Evolutionary conservation across 2,329 filamentous ascomycete species (phyloP).

Genomic region (Sclerotinia trifoliorum): DNA sequence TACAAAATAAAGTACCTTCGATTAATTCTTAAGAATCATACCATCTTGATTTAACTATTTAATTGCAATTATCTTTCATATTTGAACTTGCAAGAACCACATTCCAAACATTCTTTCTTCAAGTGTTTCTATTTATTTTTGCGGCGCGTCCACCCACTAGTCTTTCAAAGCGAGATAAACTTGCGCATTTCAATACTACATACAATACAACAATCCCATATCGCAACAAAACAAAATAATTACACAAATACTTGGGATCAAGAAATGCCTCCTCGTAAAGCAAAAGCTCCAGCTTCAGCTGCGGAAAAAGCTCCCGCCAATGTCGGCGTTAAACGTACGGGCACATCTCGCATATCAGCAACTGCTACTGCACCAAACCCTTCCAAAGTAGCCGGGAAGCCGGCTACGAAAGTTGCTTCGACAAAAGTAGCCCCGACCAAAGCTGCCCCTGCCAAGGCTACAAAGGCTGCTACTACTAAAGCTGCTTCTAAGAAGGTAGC

Average conservation of each 20-base stretch:
- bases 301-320: not conserved
- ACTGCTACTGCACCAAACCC: not conserved
- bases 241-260: not conserved
- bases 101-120: too few species aligned
- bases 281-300: not conserved
- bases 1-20: not conserved
- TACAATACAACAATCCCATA: not conserved
- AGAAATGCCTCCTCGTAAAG: constrained; percentile 5
- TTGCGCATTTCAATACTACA: not conserved
- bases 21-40: not conserved
- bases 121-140: too few species aligned
- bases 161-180: too few species aligned
- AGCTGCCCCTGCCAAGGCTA: not conserved
- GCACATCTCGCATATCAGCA: not conserved
- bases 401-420: not conserved
- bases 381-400: not conserved
- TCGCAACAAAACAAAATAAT: not conserved
- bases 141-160: too few species aligned
- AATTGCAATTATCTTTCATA: too few species aligned
- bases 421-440: not conserved
- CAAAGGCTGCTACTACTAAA: not conserved
- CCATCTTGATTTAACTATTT: not conserved
- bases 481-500: not conserved
- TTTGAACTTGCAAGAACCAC: not conserved
- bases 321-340: constrained; percentile 12